A percentile compares a stretch with the other conserved stretches of the same genome.
Evolutionary conservation across 1,284 basidiomycete genomes (phyloP).

Genomic region (Apiotrichum porosum): DNA sequence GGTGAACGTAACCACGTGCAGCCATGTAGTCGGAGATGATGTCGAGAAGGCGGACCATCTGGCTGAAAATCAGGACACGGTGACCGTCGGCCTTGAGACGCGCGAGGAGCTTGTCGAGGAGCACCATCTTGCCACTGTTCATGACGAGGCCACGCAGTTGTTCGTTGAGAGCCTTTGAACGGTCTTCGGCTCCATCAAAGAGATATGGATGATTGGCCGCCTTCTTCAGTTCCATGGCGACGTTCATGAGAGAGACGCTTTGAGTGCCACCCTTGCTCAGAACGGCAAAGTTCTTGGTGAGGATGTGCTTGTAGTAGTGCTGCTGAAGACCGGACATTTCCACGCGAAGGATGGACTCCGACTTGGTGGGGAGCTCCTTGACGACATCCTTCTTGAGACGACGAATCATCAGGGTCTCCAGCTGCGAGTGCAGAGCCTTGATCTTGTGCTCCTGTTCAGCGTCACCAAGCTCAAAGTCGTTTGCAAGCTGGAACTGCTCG

Average conservation of each 20-base stretch:
- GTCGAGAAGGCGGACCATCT: constrained; percentile 99
- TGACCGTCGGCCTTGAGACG: constrained; percentile 88
- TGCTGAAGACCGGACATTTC: constrained; percentile 98
- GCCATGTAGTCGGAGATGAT: constrained; percentile 97
- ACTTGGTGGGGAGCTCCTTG: constrained; percentile 94
- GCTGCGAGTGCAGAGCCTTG: constrained; percentile 82
- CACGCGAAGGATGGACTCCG: constrained; percentile 93
- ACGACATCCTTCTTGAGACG: constrained; percentile 97
- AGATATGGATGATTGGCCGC: constrained; percentile 97
- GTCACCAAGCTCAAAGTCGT: constrained; percentile 92
- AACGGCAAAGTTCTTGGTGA: constrained; percentile 94
- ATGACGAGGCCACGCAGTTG: constrained; percentile 92
- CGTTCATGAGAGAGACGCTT: constrained; percentile 89
- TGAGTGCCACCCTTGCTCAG: constrained; percentile 81
- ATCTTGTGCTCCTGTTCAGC: constrained; percentile 91
- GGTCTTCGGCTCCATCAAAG: constrained; percentile 89
- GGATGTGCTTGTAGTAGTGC: constrained; percentile 95
- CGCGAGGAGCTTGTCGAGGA: constrained; percentile 87
- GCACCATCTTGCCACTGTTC: constrained; percentile 96
- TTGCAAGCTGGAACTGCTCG: constrained; percentile 82
- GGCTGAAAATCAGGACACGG: constrained; percentile 96
- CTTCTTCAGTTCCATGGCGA: constrained; percentile 95
- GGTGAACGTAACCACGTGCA: constrained; percentile 77
- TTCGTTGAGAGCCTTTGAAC: constrained; percentile 63
- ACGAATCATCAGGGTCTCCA: constrained; percentile 91